Conservation (phyloP, 306 rosid species). For the Malus orientalis region DNA sequence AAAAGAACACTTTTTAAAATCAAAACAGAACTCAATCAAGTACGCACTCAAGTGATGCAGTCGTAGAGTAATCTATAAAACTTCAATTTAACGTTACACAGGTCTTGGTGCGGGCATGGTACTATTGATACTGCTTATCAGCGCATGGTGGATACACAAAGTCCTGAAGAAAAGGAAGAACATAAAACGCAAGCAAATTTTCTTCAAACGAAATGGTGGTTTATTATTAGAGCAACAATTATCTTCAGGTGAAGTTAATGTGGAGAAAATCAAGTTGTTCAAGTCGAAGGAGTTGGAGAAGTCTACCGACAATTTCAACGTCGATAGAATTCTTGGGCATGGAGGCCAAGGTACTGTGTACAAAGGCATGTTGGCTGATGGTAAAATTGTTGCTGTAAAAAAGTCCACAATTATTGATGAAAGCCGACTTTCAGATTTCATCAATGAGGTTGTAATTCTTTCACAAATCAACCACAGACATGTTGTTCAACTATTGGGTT, state of each 20-base stretch:
- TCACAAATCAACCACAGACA: conserved; percentile 16
- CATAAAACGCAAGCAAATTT: not conserved
- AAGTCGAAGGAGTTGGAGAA: conserved; percentile 13
- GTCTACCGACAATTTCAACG: conserved; percentile 11
- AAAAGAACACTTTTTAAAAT: too few relatives aligned
- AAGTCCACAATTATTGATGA: not conserved
- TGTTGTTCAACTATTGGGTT: conserved; percentile 3
- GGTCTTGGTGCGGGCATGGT: not conserved
- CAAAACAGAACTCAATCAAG: not conserved
- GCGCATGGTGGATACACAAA: not conserved
- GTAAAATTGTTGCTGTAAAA: conserved; percentile 13
- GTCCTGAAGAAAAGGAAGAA: not conserved
- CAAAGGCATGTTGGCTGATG: conserved; percentile 8
- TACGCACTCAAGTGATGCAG: too few relatives aligned
- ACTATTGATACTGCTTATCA: not conserved
- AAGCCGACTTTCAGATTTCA: not conserved
- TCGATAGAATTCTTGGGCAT: conserved; percentile 9
- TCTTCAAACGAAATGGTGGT: conserved; percentile 5
- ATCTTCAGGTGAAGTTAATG: conserved; percentile 1
- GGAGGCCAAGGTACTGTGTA: conserved; percentile 24
- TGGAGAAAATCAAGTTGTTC: conserved; percentile 8
- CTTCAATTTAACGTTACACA: not conserved
- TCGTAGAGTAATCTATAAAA: not conserved
- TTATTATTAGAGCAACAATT: not conserved
- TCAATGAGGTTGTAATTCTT: conserved; percentile 6